Base-by-base conservation (phyloP, 805 yeast species). In the Teunomyces aglyptinius region DNA sequence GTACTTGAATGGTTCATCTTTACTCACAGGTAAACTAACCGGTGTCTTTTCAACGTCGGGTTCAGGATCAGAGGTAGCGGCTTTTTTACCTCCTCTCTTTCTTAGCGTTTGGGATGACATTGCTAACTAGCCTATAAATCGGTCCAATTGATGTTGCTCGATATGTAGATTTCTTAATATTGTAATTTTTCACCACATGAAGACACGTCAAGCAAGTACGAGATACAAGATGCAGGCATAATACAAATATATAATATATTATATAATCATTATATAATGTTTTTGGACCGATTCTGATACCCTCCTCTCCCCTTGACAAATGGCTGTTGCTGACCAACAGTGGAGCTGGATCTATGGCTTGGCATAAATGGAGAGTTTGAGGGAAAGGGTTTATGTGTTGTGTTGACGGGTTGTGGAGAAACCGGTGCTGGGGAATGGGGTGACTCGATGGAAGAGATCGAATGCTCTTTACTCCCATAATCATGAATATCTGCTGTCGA, bases 241-340 rank as follows among this genome's bases (percentile, higher is more conserved):
- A 12, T 28, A 12, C 6, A n/a, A 5, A 6, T 20, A 20, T 16
- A 2, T 11, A 7, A 8, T 19, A 4, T 13, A 29, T 27, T 22
- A 29, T 18, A 11, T 39, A 39, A 26, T 28, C 3, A 26, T 39
- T 28, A 70, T 73, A 68, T 70, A 41, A 59, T 49, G 49, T 67
- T 70, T 52, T 67, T 70, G 1, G 73, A 58, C 44, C 77, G 52
- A 52, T 70, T 72, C 48, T 72, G 77, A 50, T 68, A 68, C 0
- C 77, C 77, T 2, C 77, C 77, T 49, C 77, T 63, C 10, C 77
- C 77, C 48, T 61, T 65, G 40, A 72, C 52, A 6, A 67, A 67
- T 0, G 76, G 75, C 4, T 19, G 39, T 36, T 19, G 39, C 12
- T 36, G 39, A 10, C 39, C 19, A 26, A 20, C 39, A n/a, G 28